Percentiles rank a stretch among this genome's conserved stretches.
Conservation (phyloP, 495 filamentous ascomycete genomes). For the Daldinia concentrica region DNA sequence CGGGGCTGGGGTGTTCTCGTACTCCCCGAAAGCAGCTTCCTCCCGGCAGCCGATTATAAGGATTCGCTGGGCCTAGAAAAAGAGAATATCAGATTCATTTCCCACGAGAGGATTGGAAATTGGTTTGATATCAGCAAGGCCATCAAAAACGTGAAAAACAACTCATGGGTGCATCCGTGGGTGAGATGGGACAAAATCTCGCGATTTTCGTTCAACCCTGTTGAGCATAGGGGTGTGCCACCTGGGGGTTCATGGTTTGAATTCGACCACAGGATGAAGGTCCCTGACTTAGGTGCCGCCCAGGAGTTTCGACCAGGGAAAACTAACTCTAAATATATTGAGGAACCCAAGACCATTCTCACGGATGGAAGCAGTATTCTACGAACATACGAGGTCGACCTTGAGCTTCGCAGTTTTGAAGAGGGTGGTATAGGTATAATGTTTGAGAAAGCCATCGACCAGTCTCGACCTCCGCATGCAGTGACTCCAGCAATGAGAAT, state of each 20-base stretch:
- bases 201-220: conserved; percentile 27
- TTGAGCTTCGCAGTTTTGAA: conserved; percentile 64
- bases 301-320: neutral
- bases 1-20: conserved; percentile 60
- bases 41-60: conserved; percentile 41
- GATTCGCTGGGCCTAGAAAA: conserved; percentile 49
- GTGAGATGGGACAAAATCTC: conserved; percentile 23
- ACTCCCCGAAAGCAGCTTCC: conserved; percentile 55
- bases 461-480: conserved; percentile 57
- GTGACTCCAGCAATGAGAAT: conserved; percentile 47
- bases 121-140: conserved; percentile 39
- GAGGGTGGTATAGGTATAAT: conserved; percentile 50
- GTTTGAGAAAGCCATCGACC: conserved; percentile 58
- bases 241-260: conserved; percentile 16
- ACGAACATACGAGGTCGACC: conserved; percentile 66
- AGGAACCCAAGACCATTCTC: conserved; percentile 10
- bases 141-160: conserved; percentile 38
- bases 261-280: neutral
- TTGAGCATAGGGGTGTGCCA: conserved; percentile 11
- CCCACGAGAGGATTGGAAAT: conserved; percentile 13
- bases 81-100: conserved; percentile 27
- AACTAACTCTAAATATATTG: no score
- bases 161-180: conserved; percentile 40
- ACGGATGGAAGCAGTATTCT: conserved; percentile 55
- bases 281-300: neutral